Evolutionary conservation across 73 alveolate genomes (phyloP), one percentile per base, ranked within the genome.

Genomic region (Diophrys appendiculata): DNA sequence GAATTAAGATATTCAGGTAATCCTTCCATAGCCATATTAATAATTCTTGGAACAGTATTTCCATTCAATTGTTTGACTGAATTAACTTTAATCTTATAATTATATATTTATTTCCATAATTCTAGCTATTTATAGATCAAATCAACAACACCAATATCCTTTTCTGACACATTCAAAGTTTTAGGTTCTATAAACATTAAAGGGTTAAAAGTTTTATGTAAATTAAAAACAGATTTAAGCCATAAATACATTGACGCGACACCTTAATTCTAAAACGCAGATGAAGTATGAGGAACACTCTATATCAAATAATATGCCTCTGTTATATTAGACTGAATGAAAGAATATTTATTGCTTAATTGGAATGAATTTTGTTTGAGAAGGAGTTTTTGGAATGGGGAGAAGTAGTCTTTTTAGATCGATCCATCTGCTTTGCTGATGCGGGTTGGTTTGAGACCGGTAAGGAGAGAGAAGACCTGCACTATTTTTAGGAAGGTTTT

Each of bases 351-450:
- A 18, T 43, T 43, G 5, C n/a, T 5, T 43, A 11, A 18, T 5
- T 5, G 5, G 60, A 43, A 43, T 43, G 18, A 18, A 27, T 94
- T 92, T 67, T 84, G 72, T 52, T 53, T 72, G 52, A 83, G 70
- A 3, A 89, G 90, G 5, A 88, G 64, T 65, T 80, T 68, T 76
- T 84, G 81, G 54, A 93, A 87, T 0, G 92, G 73, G 52, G 88
- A 68, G 73, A 80, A 81, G 87, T 90, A 93, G 81, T 82, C 89
- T 30, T 89, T 79, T 27, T 81, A 78, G 30, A 93, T 55, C 65
- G 85, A 83, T 26, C 98, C 98, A 73, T 86, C 81, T 52, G 94
- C 84, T 43, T 78, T 83, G 27, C 90, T 90, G 56, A 85, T 90
- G 69, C 94, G 76, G 69, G 71, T 76, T 2, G 96, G 96, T 80